Evolutionary conservation across 441 rosid species (phyloP).

Genomic region (Euphorbia schlechtendalii): DNA sequence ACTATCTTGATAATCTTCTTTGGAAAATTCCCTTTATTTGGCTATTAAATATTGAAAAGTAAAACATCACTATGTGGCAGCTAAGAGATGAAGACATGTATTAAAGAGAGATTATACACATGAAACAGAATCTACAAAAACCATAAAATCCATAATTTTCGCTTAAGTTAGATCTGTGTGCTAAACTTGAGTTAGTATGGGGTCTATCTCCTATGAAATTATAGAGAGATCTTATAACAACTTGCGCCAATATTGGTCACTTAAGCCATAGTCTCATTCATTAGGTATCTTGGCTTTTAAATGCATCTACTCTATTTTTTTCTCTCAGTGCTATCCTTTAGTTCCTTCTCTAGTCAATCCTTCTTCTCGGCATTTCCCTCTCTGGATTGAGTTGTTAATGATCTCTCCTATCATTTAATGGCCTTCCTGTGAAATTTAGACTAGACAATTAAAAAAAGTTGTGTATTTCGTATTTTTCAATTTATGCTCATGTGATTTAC

Average conservation of each 20-base stretch:
- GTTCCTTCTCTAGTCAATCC: no score
- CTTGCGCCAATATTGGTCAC: not conserved
- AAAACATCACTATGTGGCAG: not conserved
- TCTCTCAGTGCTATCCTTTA: no score
- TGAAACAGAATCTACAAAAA: not conserved
- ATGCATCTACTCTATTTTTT: not conserved
- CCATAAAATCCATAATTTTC: not conserved
- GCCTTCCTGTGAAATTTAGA: not conserved
- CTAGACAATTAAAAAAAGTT: not conserved
- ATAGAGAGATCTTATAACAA: not conserved
- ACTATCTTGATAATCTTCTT: not conserved
- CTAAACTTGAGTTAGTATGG: not conserved
- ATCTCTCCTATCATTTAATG: constrained; percentile 2
- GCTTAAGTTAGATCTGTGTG: not conserved
- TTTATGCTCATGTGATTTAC: not conserved
- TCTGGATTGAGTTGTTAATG: no score
- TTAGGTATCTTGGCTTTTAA: not conserved
- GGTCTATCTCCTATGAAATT: not conserved
- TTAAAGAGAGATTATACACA: not conserved
- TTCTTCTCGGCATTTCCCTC: no score
- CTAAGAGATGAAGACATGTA: not conserved
- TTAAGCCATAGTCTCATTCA: not conserved
- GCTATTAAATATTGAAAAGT: not conserved
- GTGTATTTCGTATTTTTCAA: not conserved
- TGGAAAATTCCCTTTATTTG: not conserved